These are phyloP conservation scores for Rubia tinctorum DNA, from an alignment of 305 asterid species.

Conservation along the genomic window DNA sequence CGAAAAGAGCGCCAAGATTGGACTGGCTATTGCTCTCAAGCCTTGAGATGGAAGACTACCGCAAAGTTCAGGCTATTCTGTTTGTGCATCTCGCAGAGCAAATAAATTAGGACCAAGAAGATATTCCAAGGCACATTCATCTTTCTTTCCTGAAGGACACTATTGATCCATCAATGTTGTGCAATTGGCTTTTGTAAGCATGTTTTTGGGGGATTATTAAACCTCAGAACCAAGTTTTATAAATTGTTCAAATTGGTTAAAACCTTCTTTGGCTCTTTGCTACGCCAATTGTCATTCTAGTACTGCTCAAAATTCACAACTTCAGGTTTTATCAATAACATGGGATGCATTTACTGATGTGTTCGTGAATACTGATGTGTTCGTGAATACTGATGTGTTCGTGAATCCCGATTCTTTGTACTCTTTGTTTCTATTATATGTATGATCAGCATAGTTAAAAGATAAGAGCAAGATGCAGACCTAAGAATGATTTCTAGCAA, in stretches of 20 bases:
- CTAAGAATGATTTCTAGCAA: neutral
- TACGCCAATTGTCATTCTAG: neutral
- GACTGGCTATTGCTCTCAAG: conserved; percentile 83
- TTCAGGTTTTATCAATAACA: neutral
- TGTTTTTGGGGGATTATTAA: conserved; percentile 10
- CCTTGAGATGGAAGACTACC: conserved; percentile 42
- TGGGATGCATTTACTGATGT: neutral
- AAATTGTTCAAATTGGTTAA: neutral
- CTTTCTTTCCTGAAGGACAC: conserved; percentile 8
- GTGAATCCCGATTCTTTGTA: too few relatives aligned
- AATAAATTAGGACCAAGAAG: conserved; percentile 20
- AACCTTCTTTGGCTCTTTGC: neutral
- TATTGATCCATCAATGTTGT: conserved; percentile 1
- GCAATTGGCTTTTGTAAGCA: conserved; percentile 10
- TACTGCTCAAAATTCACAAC: neutral
- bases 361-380: neutral
- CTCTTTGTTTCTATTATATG: too few relatives aligned
- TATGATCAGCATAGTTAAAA: too few relatives aligned
- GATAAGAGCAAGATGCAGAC: neutral
- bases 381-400: neutral
- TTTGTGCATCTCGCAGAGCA: conserved; percentile 12
- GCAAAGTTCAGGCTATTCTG: conserved; percentile 1
- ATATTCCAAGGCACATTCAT: neutral
- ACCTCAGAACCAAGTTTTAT: neutral
- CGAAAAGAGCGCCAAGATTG: too few relatives aligned